These are phyloP conservation scores for Boletellus ananas DNA, from an alignment of 768 basidiomycete genomes.

Conservation along the genomic window DNA sequence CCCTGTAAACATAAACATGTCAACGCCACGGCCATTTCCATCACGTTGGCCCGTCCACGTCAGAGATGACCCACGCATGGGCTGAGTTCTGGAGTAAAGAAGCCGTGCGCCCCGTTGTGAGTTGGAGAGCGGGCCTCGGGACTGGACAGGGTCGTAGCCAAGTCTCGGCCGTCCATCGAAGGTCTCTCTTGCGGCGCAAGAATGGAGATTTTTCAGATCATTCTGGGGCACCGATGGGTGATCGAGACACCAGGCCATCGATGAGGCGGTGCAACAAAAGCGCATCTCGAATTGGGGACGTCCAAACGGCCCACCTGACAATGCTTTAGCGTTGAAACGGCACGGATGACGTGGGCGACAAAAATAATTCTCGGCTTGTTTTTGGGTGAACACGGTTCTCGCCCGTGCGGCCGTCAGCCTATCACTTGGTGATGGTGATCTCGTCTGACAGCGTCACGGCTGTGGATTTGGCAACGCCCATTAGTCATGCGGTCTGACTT, in stretches of 20 bases:
- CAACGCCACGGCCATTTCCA: no score
- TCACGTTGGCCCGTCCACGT: no score
- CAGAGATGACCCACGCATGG: no score
- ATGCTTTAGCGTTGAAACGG: not conserved
- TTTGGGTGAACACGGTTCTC: not conserved
- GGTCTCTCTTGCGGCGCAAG: no score
- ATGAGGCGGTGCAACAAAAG: not conserved
- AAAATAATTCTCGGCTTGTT: not conserved
- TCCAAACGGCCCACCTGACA: not conserved
- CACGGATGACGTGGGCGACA: not conserved
- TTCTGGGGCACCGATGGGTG: not conserved
- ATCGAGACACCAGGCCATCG: not conserved
- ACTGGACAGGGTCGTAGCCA: not conserved
- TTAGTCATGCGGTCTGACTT: not conserved
- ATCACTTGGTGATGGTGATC: not conserved
- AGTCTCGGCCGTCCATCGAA: not conserved
- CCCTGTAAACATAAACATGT: no score
- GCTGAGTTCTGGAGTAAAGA: no score
- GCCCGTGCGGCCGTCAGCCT: slow-evolving; percentile 7
- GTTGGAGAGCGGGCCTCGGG: no score
- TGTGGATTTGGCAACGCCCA: not conserved
- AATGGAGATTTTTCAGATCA: no score
- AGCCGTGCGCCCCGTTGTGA: no score
- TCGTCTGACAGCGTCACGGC: not conserved
- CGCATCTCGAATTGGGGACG: not conserved